These are phyloP conservation scores for Colletotrichum euphorbiae DNA, from an alignment of 2,329 filamentous ascomycete species.

Conservation along the genomic window DNA sequence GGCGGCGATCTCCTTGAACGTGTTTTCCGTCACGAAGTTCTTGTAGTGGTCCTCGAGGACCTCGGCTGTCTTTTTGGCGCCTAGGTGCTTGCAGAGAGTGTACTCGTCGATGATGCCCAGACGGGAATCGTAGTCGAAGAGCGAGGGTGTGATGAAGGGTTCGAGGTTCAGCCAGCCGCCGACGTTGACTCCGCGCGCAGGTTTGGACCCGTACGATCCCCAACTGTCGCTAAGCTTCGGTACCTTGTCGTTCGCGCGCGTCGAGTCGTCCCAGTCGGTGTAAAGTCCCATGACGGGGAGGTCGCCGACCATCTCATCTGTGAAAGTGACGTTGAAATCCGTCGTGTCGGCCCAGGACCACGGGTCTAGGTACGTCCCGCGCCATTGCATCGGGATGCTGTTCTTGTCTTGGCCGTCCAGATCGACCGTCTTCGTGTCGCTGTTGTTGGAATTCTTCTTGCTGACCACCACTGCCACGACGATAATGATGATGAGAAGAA, in stretches of 20 bases:
- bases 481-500: constrained; percentile 75
- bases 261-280: constrained; percentile 86
- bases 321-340: constrained; percentile 96
- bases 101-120: constrained; percentile 87
- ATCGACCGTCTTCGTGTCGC: constrained; percentile 48
- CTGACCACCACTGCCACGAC: constrained; percentile 74
- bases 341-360: constrained; percentile 91
- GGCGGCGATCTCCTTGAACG: constrained; percentile 84
- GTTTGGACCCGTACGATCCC: constrained; percentile 79
- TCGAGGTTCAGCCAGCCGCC: constrained; percentile 96
- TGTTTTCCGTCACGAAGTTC: constrained; percentile 84
- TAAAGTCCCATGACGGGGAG: constrained; percentile 93
- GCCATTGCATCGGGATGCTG: constrained; percentile 73
- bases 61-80: constrained; percentile 68
- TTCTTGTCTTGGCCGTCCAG: constrained; percentile 65
- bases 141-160: constrained; percentile 93
- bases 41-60: constrained; percentile 93
- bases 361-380: constrained; percentile 85
- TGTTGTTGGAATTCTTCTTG: constrained; percentile 63
- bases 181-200: constrained; percentile 90
- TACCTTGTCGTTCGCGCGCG: constrained; percentile 81
- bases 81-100: constrained; percentile 79
- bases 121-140: constrained; percentile 77
- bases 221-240: constrained; percentile 81
- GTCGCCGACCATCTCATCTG: constrained; percentile 82